phyloP scores from a whole-genome alignment of 768 basidiomycete species.

The Mycena chlorophos region DNA sequence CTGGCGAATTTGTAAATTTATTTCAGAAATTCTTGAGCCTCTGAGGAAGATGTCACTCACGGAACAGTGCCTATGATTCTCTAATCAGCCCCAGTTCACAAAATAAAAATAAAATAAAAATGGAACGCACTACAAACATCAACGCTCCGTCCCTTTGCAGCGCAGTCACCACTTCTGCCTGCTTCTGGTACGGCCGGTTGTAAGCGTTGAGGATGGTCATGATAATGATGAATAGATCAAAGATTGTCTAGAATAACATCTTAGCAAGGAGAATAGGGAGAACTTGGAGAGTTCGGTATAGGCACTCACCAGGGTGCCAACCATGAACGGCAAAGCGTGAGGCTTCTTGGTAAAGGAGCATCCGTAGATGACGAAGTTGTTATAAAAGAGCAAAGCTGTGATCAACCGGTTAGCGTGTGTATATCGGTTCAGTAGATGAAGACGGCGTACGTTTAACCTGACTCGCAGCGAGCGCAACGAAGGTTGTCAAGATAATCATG shows the following conservation, averaged over 20 bases:
- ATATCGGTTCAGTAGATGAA: background rate
- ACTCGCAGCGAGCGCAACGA: slow-evolving; percentile 1
- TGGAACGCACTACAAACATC: slow-evolving; percentile 2
- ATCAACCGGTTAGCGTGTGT: no score
- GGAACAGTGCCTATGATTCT: background rate
- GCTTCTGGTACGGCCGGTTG: background rate
- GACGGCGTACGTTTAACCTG: slow-evolving; percentile 2
- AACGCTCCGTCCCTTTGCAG: background rate
- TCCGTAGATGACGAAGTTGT: background rate
- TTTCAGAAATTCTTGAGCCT: background rate
- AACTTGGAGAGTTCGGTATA: background rate
- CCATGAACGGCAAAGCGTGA: background rate
- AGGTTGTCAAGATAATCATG: background rate
- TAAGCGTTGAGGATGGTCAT: slow-evolving; percentile 5
- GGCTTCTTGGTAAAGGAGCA: background rate
- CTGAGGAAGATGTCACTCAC: background rate
- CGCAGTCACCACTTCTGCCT: background rate
- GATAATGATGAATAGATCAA: slow-evolving; percentile 6
- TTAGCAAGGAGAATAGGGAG: background rate
- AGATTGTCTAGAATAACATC: no score
- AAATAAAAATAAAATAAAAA: background rate
- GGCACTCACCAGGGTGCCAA: background rate
- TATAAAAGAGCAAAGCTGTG: background rate
- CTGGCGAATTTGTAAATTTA: background rate
- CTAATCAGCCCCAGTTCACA: background rate